phyloP scores from a whole-genome alignment of 768 basidiomycete species.

The Glaciozyma martinii region DNA sequence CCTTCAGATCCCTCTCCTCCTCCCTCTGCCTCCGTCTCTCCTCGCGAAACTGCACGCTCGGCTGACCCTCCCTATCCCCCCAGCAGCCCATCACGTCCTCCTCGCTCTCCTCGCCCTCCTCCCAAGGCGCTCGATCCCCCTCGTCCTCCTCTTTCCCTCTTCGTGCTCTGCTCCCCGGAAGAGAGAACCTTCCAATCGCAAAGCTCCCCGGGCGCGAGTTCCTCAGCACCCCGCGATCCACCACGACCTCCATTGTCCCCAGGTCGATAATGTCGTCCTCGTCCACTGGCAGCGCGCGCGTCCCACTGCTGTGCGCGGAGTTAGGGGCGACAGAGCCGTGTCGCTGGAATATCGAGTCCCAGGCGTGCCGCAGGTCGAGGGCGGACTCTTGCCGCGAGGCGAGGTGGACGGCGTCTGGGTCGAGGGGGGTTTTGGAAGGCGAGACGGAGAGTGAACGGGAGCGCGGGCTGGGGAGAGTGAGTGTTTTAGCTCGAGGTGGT shows the following conservation, averaged over 20 bases:
- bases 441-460: neutral
- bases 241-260: slow-evolving; percentile 5
- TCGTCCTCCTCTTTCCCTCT: neutral
- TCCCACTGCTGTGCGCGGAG: neutral
- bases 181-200: slow-evolving; percentile 11
- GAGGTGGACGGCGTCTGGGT: neutral
- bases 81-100: neutral
- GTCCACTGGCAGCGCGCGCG: slow-evolving; percentile 19
- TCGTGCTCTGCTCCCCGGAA: neutral
- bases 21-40: neutral
- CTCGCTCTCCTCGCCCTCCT: neutral
- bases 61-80: neutral
- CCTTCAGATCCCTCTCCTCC: neutral
- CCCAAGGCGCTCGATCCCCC: neutral
- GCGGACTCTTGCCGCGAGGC: slow-evolving; percentile 1
- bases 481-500: neutral
- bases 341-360: slow-evolving; percentile 16
- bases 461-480: neutral
- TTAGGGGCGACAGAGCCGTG: neutral
- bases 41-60: neutral
- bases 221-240: slow-evolving; percentile 21
- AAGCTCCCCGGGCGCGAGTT: slow-evolving; percentile 8
- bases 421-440: neutral
- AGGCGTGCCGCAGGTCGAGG: slow-evolving; percentile 9
- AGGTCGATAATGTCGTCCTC: slow-evolving; percentile 31